A percentile compares a stretch with the other conserved stretches of the same genome.
phyloP scores from a whole-genome alignment of 805 yeast species.

The Debaryomyces hansenii region DNA sequence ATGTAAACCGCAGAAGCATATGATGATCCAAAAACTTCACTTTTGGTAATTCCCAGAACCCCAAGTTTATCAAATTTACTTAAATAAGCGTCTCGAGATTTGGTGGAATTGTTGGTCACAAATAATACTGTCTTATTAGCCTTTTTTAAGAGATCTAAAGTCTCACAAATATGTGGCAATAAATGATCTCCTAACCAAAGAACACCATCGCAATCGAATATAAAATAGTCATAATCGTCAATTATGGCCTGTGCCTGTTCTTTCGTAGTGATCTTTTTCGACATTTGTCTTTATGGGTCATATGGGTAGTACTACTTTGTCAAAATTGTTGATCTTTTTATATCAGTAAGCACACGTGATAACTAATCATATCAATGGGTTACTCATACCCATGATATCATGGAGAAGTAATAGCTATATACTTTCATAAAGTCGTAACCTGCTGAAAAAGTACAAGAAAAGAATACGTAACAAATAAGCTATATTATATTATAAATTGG shows the following conservation, averaged over 20 bases:
- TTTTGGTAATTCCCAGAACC: constrained; percentile 49
- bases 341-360: no score
- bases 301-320: no score
- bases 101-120: constrained; percentile 95
- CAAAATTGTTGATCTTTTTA: no score
- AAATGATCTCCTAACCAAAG: constrained; percentile 87
- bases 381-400: no score
- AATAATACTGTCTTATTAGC: constrained; percentile 71
- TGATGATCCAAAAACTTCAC: constrained; percentile 87
- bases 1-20: constrained; percentile 89
- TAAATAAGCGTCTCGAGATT: constrained; percentile 76
- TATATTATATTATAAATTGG: not conserved
- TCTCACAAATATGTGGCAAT: constrained; percentile 77
- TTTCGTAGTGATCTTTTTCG: constrained; percentile 49
- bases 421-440: no score
- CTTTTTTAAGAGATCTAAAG: constrained; percentile 58
- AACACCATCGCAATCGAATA: constrained; percentile 98
- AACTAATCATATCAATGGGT: no score
- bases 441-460: no score
- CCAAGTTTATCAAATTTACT: constrained; percentile 65
- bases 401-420: no score
- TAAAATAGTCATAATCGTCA: constrained; percentile 72
- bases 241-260: constrained; percentile 56
- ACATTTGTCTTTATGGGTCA: constrained; percentile 25
- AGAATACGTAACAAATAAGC: not conserved